These are phyloP conservation scores for Monilinia aucupariae DNA, from an alignment of 2,329 filamentous ascomycete species.

Conservation along the genomic window DNA sequence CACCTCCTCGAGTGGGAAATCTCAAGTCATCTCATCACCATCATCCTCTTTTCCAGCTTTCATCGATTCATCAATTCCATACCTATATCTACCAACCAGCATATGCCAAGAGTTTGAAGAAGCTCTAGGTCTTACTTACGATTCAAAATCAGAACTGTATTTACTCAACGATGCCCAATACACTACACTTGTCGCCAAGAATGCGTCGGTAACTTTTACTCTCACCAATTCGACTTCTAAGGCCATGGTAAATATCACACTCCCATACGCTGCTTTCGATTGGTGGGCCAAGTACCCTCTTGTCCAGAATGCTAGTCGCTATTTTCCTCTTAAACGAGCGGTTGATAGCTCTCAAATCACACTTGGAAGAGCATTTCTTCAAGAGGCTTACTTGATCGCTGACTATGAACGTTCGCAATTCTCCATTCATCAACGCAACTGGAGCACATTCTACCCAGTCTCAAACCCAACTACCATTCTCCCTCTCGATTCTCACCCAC, in stretches of 20 bases:
- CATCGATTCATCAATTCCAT: constrained; percentile 40
- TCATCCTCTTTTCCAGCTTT: constrained; percentile 24
- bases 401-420: constrained; percentile 41
- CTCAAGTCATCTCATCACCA: constrained; percentile 17
- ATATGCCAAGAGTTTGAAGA: constrained; percentile 37
- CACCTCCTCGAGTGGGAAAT: constrained; percentile 17
- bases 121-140: constrained; percentile 36
- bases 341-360: constrained; percentile 35
- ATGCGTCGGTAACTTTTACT: constrained; percentile 37
- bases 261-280: constrained; percentile 40
- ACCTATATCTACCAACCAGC: constrained; percentile 37
- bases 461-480: constrained; percentile 24
- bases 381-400: constrained; percentile 37
- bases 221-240: constrained; percentile 33
- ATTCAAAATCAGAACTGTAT: constrained; percentile 36
- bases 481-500: background rate
- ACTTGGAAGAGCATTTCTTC: constrained; percentile 39
- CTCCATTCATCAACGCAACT: constrained; percentile 36
- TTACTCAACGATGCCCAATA: constrained; percentile 33
- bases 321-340: constrained; percentile 39
- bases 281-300: constrained; percentile 36
- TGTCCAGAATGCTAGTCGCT: constrained; percentile 29
- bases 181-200: constrained; percentile 27
- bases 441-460: constrained; percentile 20
- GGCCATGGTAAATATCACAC: constrained; percentile 33